Base-by-base conservation (phyloP, 768 basidiomycete species). In the Lactifluus rugatus region DNA sequence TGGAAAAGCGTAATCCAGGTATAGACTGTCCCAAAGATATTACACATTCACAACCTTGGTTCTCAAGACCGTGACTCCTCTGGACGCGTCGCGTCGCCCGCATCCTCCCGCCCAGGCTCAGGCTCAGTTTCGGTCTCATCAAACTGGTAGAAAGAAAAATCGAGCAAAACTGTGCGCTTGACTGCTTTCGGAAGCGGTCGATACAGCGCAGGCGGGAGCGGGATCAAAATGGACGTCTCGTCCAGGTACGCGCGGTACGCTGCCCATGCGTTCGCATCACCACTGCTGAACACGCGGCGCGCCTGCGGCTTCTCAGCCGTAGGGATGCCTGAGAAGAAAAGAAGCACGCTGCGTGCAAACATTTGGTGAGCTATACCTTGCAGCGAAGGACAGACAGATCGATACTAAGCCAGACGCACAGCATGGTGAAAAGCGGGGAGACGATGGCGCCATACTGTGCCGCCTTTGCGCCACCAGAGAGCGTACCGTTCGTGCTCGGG, bases 271-370 rank as follows among this genome's bases (percentile, higher is more conserved):
- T 32, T 21, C 48, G 19, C 54, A 55, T 46, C 54, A 41, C 32
- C 51, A 45, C 32, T 19, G 48, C 21, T 50, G 37, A 36, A 57
- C 42, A 9, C 53, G 32, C 74, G 75, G 65, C 79, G 78, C 0
- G 83, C 83, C 41, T 78, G 76, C 2, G 83, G 83, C 67, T 83
- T 84, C 68, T 85, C 84, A 5, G 82, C 83, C 0, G 81, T 81
- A 0, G 84, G 85, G n/a, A 88, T 65, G 9, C 85, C 86, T 11
- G 83, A 83, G 5, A 73, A 81, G 70, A 85, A 86, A 72, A 88
- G 76, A 17, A 84, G 73, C 2, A 84, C 64, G 28, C 81, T 81
- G 52, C 17, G 57, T 13, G 26, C 44, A 10, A 5, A 45, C 11
- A 23, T 59, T 23, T 3, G 52, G 66, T 81, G 61, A 37, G 34